Conservation (phyloP, 495 filamentous ascomycete species). For the Immersiella caudata region DNA sequence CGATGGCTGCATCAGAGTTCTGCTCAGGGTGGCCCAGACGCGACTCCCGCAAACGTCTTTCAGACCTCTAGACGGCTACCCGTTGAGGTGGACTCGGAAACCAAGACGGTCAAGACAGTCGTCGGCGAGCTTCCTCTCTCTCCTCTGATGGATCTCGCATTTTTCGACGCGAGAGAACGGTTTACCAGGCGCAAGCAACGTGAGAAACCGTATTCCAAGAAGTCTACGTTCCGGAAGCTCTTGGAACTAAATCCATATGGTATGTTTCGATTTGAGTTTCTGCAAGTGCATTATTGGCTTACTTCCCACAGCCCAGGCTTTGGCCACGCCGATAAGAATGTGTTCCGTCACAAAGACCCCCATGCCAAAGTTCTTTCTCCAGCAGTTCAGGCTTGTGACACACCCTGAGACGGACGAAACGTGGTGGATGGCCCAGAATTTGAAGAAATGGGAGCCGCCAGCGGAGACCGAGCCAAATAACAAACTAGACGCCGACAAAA, state of each 20-base stretch:
- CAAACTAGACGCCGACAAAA: neutral
- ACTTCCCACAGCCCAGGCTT: conserved; percentile 45
- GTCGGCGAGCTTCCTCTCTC: conserved; percentile 50
- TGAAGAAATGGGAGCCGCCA: conserved; percentile 28
- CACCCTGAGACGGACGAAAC: conserved; percentile 58
- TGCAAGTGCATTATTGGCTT: conserved; percentile 23
- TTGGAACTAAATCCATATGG: conserved; percentile 64
- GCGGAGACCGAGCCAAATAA: no score
- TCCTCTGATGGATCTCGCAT: conserved; percentile 54
- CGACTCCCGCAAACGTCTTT: neutral
- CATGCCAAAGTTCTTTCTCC: conserved; percentile 66
- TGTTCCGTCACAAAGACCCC: conserved; percentile 59
- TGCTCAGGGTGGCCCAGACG: neutral
- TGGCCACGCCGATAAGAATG: conserved; percentile 66
- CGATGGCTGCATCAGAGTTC: neutral
- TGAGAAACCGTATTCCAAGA: conserved; percentile 21
- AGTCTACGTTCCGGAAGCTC: conserved; percentile 54
- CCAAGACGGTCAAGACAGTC: conserved; percentile 43
- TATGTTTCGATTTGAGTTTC: conserved; percentile 32
- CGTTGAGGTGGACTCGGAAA: conserved; percentile 34
- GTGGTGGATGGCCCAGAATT: conserved; percentile 61
- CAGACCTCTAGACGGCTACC: neutral
- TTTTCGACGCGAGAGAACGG: conserved; percentile 39
- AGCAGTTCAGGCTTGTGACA: conserved; percentile 59
- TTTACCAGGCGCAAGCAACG: conserved; percentile 34